Evolutionary conservation across 208 protist species (phyloP), one percentile per base, ranked within the genome.

Genomic region (Acanthamoeba triangularis): DNA sequence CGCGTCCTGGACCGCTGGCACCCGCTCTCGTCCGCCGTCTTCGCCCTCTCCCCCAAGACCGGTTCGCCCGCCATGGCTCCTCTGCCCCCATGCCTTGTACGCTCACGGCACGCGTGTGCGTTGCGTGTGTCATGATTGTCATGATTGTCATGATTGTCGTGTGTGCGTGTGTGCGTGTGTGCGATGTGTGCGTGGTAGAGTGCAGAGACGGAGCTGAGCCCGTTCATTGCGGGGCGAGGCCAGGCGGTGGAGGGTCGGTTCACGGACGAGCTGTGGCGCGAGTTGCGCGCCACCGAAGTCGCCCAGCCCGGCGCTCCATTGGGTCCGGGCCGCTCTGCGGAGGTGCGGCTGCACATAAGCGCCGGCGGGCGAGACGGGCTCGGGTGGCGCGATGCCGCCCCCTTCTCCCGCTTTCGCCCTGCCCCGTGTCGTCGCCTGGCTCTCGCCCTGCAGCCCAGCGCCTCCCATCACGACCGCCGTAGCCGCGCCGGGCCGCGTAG

Each of bases 271-370:
- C 25, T 74, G 14, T 37, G 65, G 25, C n/a, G 30, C 23, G 65
- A 74, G 23, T 23, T 74, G n/a, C 25, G 30, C 65, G 8, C n/a
- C 25, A 74, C 4, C 8, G 30, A n/a, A 10, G 65, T 74, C 11
- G 11, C 14, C 20, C 30, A 28, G 25, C 65, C 30, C 14, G 11
- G 14, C 11, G 65, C 37, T 3, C 37, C 37, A 3, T 41, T 3
- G 37, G 37, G 37, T 41, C 37, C 37, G 37, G 37, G 37, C 37
- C 37, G 37, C 3, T 3, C 11, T 33, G 65, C 65, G 65, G 65
- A 74, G n/a, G 65, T 74, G 65, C 65, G 65, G 23, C 65, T 74
- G 65, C 65, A 74, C 65, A 74, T 74, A 2, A 28, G 65, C n/a
- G 65, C 8, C n/a, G n/a, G 30, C 30, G n/a, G 4, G 30, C 30